A percentile compares a stretch with the other conserved stretches of the same genome.
phyloP scores from a whole-genome alignment of 1,139 yeast genomes.

The Petasospora fabianii region DNA sequence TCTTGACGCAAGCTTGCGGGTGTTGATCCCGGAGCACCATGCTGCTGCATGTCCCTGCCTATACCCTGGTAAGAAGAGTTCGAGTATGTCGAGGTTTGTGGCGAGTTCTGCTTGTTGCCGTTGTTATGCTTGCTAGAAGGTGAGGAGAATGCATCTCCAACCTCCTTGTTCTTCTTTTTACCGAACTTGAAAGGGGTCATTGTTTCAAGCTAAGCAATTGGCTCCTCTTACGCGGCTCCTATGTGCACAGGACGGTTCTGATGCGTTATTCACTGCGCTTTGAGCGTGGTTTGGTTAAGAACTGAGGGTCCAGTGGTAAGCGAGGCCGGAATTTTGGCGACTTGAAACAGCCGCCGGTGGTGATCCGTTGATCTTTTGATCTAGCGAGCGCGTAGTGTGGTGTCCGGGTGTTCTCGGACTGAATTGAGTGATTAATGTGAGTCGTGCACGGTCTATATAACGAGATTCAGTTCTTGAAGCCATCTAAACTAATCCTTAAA shows the following conservation, averaged over 20 bases:
- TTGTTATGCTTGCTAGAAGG: slow-evolving; percentile 11
- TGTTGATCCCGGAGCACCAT: slow-evolving; percentile 3
- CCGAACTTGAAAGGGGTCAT: slow-evolving; percentile 30
- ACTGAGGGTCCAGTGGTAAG: too few relatives aligned
- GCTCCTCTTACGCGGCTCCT: too few relatives aligned
- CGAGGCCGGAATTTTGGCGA: slow-evolving; percentile 2
- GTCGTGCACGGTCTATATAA: too few relatives aligned
- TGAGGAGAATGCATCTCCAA: slow-evolving; percentile 11
- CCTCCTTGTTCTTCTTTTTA: slow-evolving; percentile 24
- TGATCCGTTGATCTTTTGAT: not conserved
- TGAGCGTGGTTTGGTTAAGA: not conserved
- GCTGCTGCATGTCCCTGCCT: slow-evolving; percentile 1
- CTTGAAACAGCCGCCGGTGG: slow-evolving; percentile 5
- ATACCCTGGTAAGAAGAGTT: slow-evolving; percentile 3
- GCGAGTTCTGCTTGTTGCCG: slow-evolving; percentile 10
- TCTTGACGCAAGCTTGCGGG: slow-evolving; percentile 3
- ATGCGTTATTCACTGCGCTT: too few relatives aligned
- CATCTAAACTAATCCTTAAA: too few relatives aligned
- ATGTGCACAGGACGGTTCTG: too few relatives aligned
- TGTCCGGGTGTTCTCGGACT: too few relatives aligned
- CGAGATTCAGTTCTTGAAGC: too few relatives aligned
- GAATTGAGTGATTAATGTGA: too few relatives aligned
- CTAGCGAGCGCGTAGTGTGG: not conserved
- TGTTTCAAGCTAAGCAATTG: too few relatives aligned
- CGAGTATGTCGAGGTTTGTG: slow-evolving; percentile 14